These are phyloP conservation scores for Aspergillus biplanus DNA, from an alignment of 495 filamentous ascomycete genomes.

Conservation along the genomic window DNA sequence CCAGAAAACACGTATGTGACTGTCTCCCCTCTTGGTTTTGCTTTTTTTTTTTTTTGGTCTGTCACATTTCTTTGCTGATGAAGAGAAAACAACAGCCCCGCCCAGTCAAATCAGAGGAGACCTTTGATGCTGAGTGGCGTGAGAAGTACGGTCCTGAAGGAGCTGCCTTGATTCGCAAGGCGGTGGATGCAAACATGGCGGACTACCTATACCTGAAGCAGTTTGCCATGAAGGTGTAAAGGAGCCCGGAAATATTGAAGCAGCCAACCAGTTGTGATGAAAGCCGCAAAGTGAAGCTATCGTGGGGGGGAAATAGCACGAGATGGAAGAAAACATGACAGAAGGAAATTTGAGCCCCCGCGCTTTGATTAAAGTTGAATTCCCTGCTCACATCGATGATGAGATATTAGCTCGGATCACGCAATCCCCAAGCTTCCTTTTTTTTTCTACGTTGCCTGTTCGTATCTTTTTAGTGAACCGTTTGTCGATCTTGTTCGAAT, in stretches of 20 bases:
- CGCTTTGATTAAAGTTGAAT: background rate
- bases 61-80: background rate
- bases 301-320: constrained; percentile 11
- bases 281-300: background rate
- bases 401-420: constrained; percentile 12
- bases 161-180: constrained; percentile 72
- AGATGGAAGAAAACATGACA: constrained; percentile 18
- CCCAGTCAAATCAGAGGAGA: constrained; percentile 62
- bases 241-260: too few relatives aligned
- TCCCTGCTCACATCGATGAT: constrained; percentile 8
- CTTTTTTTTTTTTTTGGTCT: constrained; percentile 5
- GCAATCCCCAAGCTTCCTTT: background rate
- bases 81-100: constrained; percentile 34
- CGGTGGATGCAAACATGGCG: constrained; percentile 76
- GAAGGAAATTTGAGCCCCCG: background rate
- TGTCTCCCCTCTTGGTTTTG: constrained; percentile 5
- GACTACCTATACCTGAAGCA: constrained; percentile 92
- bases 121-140: constrained; percentile 77
- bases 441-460: background rate
- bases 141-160: constrained; percentile 81
- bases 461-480: background rate
- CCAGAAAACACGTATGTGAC: constrained; percentile 68
- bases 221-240: constrained; percentile 74
- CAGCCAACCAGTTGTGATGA: background rate
- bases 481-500: constrained; percentile 3